Conservation (phyloP, 164 flowering plant species). For the Macadamia tetraphylla region DNA sequence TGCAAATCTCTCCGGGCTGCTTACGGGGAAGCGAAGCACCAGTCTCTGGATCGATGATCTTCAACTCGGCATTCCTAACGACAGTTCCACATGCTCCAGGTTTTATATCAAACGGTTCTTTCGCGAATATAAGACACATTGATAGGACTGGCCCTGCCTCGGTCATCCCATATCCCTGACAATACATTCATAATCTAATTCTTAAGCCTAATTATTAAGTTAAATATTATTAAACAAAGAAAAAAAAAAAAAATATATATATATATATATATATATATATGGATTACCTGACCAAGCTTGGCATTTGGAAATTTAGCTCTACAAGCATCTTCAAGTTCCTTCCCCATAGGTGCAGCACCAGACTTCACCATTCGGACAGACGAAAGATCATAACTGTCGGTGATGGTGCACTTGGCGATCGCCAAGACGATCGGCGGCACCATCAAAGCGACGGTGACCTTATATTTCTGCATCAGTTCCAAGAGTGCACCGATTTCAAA, state of each 20-base stretch:
- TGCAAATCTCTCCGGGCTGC: constrained; percentile 13
- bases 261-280: too few species aligned
- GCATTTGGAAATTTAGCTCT: constrained; percentile 71
- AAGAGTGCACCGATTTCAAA: constrained; percentile 51
- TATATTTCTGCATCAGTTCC: constrained; percentile 59
- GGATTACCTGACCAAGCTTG: constrained; percentile 78
- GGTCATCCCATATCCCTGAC: constrained; percentile 92
- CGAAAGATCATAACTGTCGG: constrained; percentile 66
- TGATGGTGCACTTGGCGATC: constrained; percentile 54
- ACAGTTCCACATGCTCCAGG: constrained; percentile 94
- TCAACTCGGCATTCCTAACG: constrained; percentile 85
- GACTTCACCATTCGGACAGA: constrained; percentile 64
- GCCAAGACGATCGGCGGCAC: constrained; percentile 88
- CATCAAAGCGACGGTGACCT: constrained; percentile 68
- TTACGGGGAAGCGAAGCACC: constrained; percentile 56
- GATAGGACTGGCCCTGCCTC: constrained; percentile 30
- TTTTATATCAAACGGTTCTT: constrained; percentile 72
- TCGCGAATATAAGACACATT: constrained; percentile 90
- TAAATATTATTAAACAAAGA: neutral
- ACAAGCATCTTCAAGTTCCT: constrained; percentile 83
- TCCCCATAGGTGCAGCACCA: constrained; percentile 92
- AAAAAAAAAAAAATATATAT: too few species aligned
- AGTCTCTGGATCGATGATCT: constrained; percentile 72
- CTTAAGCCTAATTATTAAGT: neutral
- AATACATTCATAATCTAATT: too few species aligned